Evolutionary conservation across 495 filamentous ascomycete genomes (phyloP).

Genomic region (Penicillium bovifimosum): DNA sequence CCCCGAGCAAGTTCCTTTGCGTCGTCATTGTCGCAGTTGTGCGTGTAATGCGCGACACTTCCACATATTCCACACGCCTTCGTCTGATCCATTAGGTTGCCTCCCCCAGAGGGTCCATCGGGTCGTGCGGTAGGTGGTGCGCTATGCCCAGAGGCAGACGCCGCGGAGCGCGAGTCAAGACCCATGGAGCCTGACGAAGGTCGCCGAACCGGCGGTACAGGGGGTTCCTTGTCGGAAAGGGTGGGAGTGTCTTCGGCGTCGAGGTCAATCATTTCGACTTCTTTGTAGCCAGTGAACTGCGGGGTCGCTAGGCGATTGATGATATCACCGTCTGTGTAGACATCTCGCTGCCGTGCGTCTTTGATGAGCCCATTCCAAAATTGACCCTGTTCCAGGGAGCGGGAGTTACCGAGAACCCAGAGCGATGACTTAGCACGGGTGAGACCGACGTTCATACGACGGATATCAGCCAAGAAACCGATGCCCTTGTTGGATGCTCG

Average conservation of each 20-base stretch:
- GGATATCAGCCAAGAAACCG: constrained; percentile 95
- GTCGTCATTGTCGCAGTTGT: constrained; percentile 44
- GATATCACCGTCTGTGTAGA: constrained; percentile 74
- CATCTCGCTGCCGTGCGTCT: constrained; percentile 65
- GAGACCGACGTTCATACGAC: constrained; percentile 98
- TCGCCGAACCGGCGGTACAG: constrained; percentile 19
- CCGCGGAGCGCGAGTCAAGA: constrained; percentile 22
- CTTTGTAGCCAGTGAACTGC: constrained; percentile 41
- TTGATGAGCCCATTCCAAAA: constrained; percentile 83
- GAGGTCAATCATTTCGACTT: constrained; percentile 46
- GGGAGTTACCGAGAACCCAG: constrained; percentile 90
- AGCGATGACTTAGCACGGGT: constrained; percentile 93
- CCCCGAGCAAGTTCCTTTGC: constrained; percentile 32
- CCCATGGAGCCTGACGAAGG: constrained; percentile 23
- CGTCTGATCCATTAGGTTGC: constrained; percentile 38
- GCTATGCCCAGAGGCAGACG: constrained; percentile 22
- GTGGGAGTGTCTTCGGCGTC: constrained; percentile 8
- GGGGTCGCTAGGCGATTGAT: constrained; percentile 44
- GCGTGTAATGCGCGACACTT: constrained; percentile 42
- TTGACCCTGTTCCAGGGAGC: constrained; percentile 75
- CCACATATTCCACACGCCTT: constrained; percentile 44
- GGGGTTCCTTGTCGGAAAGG: constrained; percentile 11
- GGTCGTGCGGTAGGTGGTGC: constrained; percentile 22
- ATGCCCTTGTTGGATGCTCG: constrained; percentile 88
- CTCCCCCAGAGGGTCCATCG: constrained; percentile 43